Evolutionary conservation across 2,329 filamentous ascomycete genomes (phyloP).

Genomic region (Aspergillus tanneri): DNA sequence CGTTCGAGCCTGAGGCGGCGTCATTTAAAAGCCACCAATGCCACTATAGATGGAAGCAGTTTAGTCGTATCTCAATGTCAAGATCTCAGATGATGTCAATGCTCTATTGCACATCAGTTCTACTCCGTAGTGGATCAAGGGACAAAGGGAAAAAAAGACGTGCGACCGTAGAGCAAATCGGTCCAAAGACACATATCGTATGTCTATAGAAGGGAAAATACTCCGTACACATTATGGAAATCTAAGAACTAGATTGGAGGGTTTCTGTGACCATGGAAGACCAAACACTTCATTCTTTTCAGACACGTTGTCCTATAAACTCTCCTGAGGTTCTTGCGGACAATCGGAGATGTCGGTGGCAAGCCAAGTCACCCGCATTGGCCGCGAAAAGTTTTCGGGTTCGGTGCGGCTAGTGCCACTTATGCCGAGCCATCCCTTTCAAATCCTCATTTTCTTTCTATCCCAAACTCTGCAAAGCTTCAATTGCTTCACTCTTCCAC

Average conservation of each 20-base stretch:
- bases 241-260: too few relatives aligned
- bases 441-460: conserved; percentile 24
- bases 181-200: too few relatives aligned
- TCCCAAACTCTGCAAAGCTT: conserved; percentile 21
- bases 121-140: neutral
- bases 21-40: neutral
- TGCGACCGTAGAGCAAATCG: too few relatives aligned
- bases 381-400: conserved; percentile 37
- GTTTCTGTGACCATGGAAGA: too few relatives aligned
- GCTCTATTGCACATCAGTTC: neutral
- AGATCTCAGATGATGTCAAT: neutral
- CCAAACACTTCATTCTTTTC: too few relatives aligned
- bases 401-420: conserved; percentile 23
- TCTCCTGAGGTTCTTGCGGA: too few relatives aligned
- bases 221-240: too few relatives aligned
- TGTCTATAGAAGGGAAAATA: too few relatives aligned
- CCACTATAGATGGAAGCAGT: neutral
- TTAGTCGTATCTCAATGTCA: neutral
- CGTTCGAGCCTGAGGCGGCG: conserved; percentile 4
- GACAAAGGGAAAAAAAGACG: neutral
- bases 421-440: conserved; percentile 26
- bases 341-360: conserved; percentile 22
- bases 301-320: too few relatives aligned
- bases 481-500: conserved; percentile 18
- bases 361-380: conserved; percentile 24